Percentiles rank a stretch among this genome's conserved stretches.
Evolutionary conservation across 139 green algal species (phyloP).

Genomic region (Deuterostichococcus epilithicus): DNA sequence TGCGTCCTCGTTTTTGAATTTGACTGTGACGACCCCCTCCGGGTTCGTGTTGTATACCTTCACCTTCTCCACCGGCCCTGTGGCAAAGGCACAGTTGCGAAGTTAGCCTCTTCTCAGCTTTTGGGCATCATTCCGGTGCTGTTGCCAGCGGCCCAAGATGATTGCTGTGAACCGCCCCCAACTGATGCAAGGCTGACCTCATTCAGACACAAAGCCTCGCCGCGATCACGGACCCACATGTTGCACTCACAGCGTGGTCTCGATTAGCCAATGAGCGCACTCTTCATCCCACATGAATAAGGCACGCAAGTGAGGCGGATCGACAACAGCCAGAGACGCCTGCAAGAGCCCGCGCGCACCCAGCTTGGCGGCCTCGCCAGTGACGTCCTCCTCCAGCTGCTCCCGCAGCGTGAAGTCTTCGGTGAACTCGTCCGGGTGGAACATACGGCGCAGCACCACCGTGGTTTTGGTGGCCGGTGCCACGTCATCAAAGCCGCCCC

Average conservation of each 20-base stretch:
- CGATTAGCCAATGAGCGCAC: no score
- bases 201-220: no score
- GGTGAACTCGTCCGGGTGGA: conserved; percentile 69
- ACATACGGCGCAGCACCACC: conserved; percentile 87
- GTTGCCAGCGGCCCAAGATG: no score
- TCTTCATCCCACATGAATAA: no score
- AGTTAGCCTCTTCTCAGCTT: no score
- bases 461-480: conserved; percentile 53
- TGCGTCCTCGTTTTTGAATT: conserved; percentile 66
- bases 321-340: no score
- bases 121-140: background rate
- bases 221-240: no score
- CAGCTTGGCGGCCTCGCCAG: conserved; percentile 71
- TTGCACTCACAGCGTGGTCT: no score
- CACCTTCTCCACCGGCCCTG: conserved; percentile 34
- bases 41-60: conserved; percentile 72
- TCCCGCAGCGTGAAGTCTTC: conserved; percentile 30
- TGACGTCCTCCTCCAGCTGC: conserved; percentile 85
- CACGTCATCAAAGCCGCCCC: conserved; percentile 88
- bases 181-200: no score
- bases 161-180: no score
- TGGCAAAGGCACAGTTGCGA: background rate
- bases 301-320: no score
- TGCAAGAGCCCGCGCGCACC: conserved; percentile 38
- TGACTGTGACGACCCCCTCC: conserved; percentile 76